Evolutionary conservation across 257 asterid species (phyloP), one percentile per base, ranked within the genome.

Genomic region (Solanum habrochaites): DNA sequence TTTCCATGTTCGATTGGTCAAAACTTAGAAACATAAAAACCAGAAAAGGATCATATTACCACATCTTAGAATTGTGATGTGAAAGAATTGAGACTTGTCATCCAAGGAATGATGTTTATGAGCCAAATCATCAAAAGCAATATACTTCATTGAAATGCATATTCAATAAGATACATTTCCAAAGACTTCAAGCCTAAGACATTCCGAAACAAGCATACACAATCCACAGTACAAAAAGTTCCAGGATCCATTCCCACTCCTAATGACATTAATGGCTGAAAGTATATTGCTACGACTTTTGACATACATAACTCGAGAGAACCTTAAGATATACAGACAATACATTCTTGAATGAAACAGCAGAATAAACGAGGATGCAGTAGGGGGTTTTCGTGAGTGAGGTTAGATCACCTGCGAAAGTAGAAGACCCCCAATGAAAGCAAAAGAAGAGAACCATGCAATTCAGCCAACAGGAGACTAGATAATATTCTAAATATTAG

Each of bases 341-440:
- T 84, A 84, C 86, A 84, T 84, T 69, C 87, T 29, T 70, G 70
- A 70, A 70, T 52, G 49, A 43, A 85, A 70, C 37, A 81, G 45
- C 70, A 52, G 85, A 81, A 81, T 35, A 81, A 56, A 81, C 29
- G 14, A 75, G 58, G 74, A 32, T 37, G 4, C 32, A 21, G 47
- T 27, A 64, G 82, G 83, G 89, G 88, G 86, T 62, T 77, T 13
- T 86, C 74, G 32, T 85, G 40, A 81, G 66, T 80, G 67, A 85
- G 73, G 91, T 90, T 90, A 85, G 90, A 80, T 86, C 90, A 86
- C 91, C 90, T 82, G 86, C 52, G 42, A 74, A 88, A 85, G 80
- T 85, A 87, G 60, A 86, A 87, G 60, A 67, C 87, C 89, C 91
- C 85, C 87, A 81, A 60, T 42, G 83, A 70, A 85, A 86, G 87